Base-by-base conservation (phyloP, 768 basidiomycete species). In the Naganishia friedmannii region DNA sequence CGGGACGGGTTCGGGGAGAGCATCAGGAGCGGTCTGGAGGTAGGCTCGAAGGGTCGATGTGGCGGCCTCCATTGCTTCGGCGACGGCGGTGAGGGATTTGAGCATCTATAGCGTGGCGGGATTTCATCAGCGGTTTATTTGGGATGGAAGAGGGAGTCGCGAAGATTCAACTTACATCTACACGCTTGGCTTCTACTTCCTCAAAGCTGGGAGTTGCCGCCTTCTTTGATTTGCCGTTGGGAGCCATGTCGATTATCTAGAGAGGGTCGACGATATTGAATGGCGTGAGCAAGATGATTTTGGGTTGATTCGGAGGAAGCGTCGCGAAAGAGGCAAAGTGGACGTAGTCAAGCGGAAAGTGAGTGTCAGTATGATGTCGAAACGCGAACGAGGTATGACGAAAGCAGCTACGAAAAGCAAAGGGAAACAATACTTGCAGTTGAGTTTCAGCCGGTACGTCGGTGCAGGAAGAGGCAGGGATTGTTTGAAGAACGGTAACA, bases 11-110 rank as follows among this genome's bases (percentile, higher is more conserved):
- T 53, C 63, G 67, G 31, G 75, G 74, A 46, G 79, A 66, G 21
- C 75, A 66, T 4, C 70, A 55, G 32, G 60, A 12, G 60, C 60
- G 60, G 17, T 23, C 19, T 45, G 23, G 17, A 78, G 73, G 69
- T 77, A 80, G 56, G 77, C 78, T 23, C 78, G 72, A 73, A 79
- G 75, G 9, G 74, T 53, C 58, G 70, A 37, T 23, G 78, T 74
- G 65, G 77, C 79, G 13, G 55, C 63, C 12, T 72, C 72, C 76
- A 80, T 77, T 45, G 78, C 79, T 31, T 75, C 67, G 17, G 77
- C 76, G 58, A 78, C 66, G n/a, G 75, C 72, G 42, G 73, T 48
- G 72, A 80, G 75, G 2, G 78, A 78, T 21, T 75, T 67, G 73
- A 79, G 74, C 80, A 82, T 80, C 79, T 80, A 66, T 46, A 2